Evolutionary conservation across 768 basidiomycete species (phyloP), one percentile per base, ranked within the genome.

Genomic region (Trametes cingulata): DNA sequence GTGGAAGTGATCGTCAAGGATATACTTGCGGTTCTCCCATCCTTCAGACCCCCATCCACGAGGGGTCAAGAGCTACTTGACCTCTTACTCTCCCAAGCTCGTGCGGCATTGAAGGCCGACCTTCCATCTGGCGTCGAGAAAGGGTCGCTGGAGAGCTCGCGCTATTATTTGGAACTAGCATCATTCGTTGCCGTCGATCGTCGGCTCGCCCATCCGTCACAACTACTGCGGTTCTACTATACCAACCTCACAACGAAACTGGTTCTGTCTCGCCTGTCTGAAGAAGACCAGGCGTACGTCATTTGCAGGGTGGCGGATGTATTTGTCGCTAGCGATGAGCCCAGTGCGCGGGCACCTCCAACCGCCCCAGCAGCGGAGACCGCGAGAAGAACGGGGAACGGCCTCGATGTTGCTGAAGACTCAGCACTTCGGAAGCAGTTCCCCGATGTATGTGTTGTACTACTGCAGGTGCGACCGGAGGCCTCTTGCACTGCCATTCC

Each of bases 161-260:
- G 78, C 35, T 72, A 73, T 37, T 83, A 78, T 56, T 72, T 86
- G 60, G 77, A 81, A 41, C 66, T 86, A 36, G 78, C 80, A 41
- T 70, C 73, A 39, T 75, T 73, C 46, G 52, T 84, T 20, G 76
- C 75, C 43, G 66, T 82, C 40, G 75, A 79, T 40, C 76, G 75
- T 62, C 73, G 68, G 36, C 68, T 77, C 25, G 76, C 78, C 1
- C 73, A 79, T 7, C 74, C 85, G 15, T 66, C 75, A 27, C 75
- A 76, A 50, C 72, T 88, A 15, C 69, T 87, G 36, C 81, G 76
- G 27, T 85, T 85, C 64, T 88, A 85, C 61, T 76, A 78, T 67
- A 63, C 67, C 12, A 69, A 73, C 42, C 65, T 81, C 40, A 71
- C 73, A 22, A 73, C 78, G 39, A 86, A 81, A 65, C 71, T 78